Percentiles rank a stretch among this genome's conserved stretches.
Conservation (phyloP, 805 yeast genomes). For the Jamesozyma lodderae region DNA sequence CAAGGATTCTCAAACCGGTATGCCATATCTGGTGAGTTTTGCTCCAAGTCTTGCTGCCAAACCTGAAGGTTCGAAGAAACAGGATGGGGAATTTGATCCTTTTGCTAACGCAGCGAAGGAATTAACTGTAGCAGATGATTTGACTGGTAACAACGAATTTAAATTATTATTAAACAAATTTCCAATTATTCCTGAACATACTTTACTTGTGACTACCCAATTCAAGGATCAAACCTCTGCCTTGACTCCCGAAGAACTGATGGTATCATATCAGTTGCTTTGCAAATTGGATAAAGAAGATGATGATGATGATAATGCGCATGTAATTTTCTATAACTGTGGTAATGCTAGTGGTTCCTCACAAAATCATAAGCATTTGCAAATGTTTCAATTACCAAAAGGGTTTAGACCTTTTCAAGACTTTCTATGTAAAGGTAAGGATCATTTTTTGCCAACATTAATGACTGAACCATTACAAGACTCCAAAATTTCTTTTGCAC, state of each 20-base stretch:
- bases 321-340: slow-evolving; percentile 81
- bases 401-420: slow-evolving; percentile 53
- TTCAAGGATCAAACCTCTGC: slow-evolving; percentile 67
- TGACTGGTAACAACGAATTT: slow-evolving; percentile 40
- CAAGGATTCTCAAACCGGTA: slow-evolving; percentile 26
- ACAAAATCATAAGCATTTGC: slow-evolving; percentile 87
- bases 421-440: slow-evolving; percentile 32
- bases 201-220: slow-evolving; percentile 66
- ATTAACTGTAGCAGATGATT: slow-evolving; percentile 48
- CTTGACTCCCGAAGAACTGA: slow-evolving; percentile 60
- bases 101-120: slow-evolving; percentile 74
- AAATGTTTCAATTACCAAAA: slow-evolving; percentile 65
- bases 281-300: slow-evolving; percentile 35
- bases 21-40: slow-evolving; percentile 27
- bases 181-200: slow-evolving; percentile 74
- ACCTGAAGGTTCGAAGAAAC: slow-evolving; percentile 26
- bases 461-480: slow-evolving; percentile 53
- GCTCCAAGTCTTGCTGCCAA: slow-evolving; percentile 30
- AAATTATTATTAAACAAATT: slow-evolving; percentile 74
- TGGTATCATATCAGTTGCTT: slow-evolving; percentile 48
- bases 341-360: slow-evolving; percentile 92
- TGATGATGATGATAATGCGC: slow-evolving; percentile 26
- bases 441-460: slow-evolving; percentile 45
- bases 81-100: slow-evolving; percentile 46
- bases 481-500: slow-evolving; percentile 61